A percentile compares a stretch with the other conserved stretches of the same genome.
Evolutionary conservation across 2,329 filamentous ascomycete genomes (phyloP).

Genomic region (Ophiostoma pallidulum): DNA sequence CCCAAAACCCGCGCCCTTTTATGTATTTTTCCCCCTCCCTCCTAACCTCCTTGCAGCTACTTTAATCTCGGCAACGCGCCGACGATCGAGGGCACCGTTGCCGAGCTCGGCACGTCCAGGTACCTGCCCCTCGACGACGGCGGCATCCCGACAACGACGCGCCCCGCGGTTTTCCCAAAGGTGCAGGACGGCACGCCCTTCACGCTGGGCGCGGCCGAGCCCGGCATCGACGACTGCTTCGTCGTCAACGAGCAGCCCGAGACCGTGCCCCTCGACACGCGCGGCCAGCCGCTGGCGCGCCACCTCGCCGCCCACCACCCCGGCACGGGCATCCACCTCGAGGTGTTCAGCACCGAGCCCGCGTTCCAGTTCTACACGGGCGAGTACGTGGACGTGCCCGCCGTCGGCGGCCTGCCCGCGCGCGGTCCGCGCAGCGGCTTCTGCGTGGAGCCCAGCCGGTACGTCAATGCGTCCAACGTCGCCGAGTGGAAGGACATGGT

Average conservation of each 20-base stretch:
- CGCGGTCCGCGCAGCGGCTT: constrained; percentile 65
- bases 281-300: constrained; percentile 49
- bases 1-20: too few relatives aligned
- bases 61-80: constrained; percentile 52
- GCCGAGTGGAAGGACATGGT: constrained; percentile 72
- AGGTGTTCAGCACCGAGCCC: constrained; percentile 85
- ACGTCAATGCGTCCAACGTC: constrained; percentile 79
- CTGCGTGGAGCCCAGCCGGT: constrained; percentile 86
- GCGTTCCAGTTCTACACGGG: constrained; percentile 97
- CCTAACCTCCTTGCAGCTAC: constrained; percentile 35
- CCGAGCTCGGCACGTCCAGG: constrained; percentile 55
- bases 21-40: background rate
- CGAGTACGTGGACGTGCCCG: constrained; percentile 70
- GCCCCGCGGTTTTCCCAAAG: constrained; percentile 50
- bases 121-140: constrained; percentile 66
- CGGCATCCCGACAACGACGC: constrained; percentile 61
- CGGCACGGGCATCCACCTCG: constrained; percentile 65
- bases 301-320: constrained; percentile 68
- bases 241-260: constrained; percentile 57
- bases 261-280: constrained; percentile 56
- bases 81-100: constrained; percentile 47
- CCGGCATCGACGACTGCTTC: constrained; percentile 87
- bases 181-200: constrained; percentile 60
- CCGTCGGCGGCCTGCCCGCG: constrained; percentile 47
- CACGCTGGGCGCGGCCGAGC: constrained; percentile 58